Base-by-base conservation (phyloP, 306 rosid species). In the Gillenia trifoliata region DNA sequence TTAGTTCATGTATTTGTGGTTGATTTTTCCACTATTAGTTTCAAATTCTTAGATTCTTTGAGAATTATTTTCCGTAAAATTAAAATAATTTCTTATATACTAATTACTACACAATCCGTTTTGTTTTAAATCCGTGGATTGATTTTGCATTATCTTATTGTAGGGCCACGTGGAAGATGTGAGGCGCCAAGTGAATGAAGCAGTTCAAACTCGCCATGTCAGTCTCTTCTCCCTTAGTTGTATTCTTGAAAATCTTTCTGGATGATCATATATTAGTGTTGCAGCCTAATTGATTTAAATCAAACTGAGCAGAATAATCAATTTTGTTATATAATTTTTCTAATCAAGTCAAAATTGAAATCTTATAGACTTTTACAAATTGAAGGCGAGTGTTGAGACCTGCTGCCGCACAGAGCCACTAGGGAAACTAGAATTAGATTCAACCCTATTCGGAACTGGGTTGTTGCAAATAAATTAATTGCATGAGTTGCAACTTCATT, bases 111-210 rank as follows among this genome's bases (percentile, higher is more conserved):
- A 36, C 57, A 22, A 50, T 60, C 74, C 12, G 25, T 69, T 59
- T 66, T 72, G 34, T 77, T 33, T n/a, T 40, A 40, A 45, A 13
- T 38, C 73, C 43, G 5, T 34, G 1, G 36, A 59, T 78, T 87
- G 76, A 79, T 75, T 69, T 26, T 69, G 80, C 68, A 57, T 64
- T 82, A 62, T 79, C 78, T 81, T 63, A 36, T 62, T 88, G 87
- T 69, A 94, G 97, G 97, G 99, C 78, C 88, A 90, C 16, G 88
- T 89, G 29, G 97, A 88, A 78, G 97, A 90, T 81, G 99, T 94
- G 78, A 88, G 86, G 80, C 92, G 95, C 57, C 93, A 87, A 84
- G 95, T 90, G 66, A 90, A 94, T 56, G 99, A 94, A 90, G 96
- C 96, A 79, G 87, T 92, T 83, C 90, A 87, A 84, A 85, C 97